Evolutionary conservation across 2,329 filamentous ascomycete species (phyloP), one percentile per base, ranked within the genome.

Genomic region (Trichoderma brevicompactum): DNA sequence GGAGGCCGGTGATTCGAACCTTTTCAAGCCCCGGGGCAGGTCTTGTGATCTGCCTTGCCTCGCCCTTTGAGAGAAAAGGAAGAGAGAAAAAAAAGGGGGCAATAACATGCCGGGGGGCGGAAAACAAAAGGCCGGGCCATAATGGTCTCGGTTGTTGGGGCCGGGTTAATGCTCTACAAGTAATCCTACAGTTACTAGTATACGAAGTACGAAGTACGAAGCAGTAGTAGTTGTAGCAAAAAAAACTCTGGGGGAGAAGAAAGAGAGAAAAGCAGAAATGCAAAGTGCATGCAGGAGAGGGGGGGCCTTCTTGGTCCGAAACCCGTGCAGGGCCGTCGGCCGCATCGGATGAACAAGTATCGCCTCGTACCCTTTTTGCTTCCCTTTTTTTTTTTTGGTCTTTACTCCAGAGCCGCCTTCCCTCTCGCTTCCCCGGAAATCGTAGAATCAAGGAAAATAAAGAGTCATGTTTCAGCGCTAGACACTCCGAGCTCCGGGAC

Each of bases 11-110:
- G 34, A 41, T 13, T 4, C 8, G 17, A 28, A 54, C 9, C 19
- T 23, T 54, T 41, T 54, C 19, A 8, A 8, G 7, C 32, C 36
- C 19, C 4, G 8, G 13, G 23, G 17, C 23, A 19, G 17, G 49
- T 54, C 49, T 53, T 63, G 59, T 63, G 58, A 54, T 63, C 59
- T 17, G n/a, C 23, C 23, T n/a, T 23, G 36, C 19, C 12, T 49
- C 13, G 28, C 59, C 56, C 34, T 40, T 49, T 55, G 52, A 62
- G 23, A 53, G n/a, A 28, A 28, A 46, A 19, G 17, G 17, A 41
- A 40, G 3, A 40, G 38, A 13, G 12, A 40, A 41, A 41, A 12
- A 41, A 15, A 41, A 41, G 13, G 13, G 38, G 56, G 44, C 15
- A n/a, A 3, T 9, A 50, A 28, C 9, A 50, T 49, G 44, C 9